Evolutionary conservation across 306 rosid genomes (phyloP), one percentile per base, ranked within the genome.

Genomic region (Cucumis sativus): DNA sequence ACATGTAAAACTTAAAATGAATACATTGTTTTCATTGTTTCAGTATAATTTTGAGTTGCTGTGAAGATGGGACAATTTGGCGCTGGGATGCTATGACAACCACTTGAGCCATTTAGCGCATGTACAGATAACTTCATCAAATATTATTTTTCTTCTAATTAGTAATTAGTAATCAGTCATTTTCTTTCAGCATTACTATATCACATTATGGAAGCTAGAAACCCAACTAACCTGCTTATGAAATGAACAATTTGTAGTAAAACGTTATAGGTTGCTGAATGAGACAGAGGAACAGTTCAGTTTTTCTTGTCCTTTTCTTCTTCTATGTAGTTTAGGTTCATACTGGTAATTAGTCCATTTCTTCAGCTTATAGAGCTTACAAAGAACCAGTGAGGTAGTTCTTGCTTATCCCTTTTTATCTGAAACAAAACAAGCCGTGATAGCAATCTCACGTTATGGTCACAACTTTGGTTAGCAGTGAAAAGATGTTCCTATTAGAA

Each of bases 1-100:
- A 40, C 33, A 52, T 35, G 45, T 35, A 41, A 60, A 51, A 33
- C 5, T 3, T 33, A 33, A 43, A 51, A 51, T 1, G 2, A 6
- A 18, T 54, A 63, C 73, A 16, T 43, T 77, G 33, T 62, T 41
- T 43, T 35, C 45, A 10, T 77, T 33, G 85, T 72, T 87, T 87
- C 86, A 95, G 99, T 60, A 95, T 88, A 79, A 92, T 95, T 79
- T 91, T 96, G 79, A 71, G 93, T 81, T 88, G 99, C 88, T 89
- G 93, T 39, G 97, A 96, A 78, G 96, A 92, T n/a, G 98, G 98
- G 77, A 92, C 97, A 18, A 90, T 96, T 79, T 96, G 99, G 99
- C 98, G 97, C n/a, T 96, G 98, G 99, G 99, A 96, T 82, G 92
- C 76, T 18, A 11, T 65, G 51, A 37, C 72, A 65, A 37, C 72